These are phyloP conservation scores for Cyberlindnera galapagoensis DNA, from an alignment of 805 yeast species.

Conservation along the genomic window DNA sequence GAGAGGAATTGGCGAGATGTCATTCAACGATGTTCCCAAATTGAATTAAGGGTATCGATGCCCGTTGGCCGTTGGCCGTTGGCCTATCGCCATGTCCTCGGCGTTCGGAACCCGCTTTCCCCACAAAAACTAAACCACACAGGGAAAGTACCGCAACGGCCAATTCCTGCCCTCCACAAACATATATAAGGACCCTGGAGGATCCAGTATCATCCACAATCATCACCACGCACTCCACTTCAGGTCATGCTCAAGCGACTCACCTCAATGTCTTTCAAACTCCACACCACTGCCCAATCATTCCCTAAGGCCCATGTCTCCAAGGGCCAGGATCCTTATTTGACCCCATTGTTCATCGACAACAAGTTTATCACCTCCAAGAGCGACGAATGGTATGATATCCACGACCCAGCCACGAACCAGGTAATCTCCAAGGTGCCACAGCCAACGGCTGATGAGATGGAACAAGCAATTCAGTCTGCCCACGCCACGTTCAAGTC, in stretches of 20 bases:
- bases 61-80: too few species aligned
- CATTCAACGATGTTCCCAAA: slow-evolving; percentile 53
- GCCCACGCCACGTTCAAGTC: slow-evolving; percentile 54
- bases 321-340: slow-evolving; percentile 32
- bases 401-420: slow-evolving; percentile 71
- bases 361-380: slow-evolving; percentile 40
- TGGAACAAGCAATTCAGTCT: slow-evolving; percentile 54
- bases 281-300: slow-evolving; percentile 28
- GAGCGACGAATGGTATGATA: slow-evolving; percentile 52
- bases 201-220: too few species aligned
- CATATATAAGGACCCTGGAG: too few species aligned
- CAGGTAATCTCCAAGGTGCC: slow-evolving; percentile 60
- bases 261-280: slow-evolving; percentile 6
- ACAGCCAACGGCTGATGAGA: slow-evolving; percentile 57
- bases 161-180: too few species aligned
- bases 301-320: slow-evolving; percentile 38
- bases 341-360: slow-evolving; percentile 43
- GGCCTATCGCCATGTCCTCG: too few species aligned
- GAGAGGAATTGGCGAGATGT: slow-evolving; percentile 67
- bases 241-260: slow-evolving; percentile 1
- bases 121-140: too few species aligned
- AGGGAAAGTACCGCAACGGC: too few species aligned
- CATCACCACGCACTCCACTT: background rate
- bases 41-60: too few species aligned
- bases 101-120: too few species aligned